These are phyloP conservation scores for Citeromyces nyonsensis DNA, from an alignment of 805 yeast genomes.

Conservation along the genomic window DNA sequence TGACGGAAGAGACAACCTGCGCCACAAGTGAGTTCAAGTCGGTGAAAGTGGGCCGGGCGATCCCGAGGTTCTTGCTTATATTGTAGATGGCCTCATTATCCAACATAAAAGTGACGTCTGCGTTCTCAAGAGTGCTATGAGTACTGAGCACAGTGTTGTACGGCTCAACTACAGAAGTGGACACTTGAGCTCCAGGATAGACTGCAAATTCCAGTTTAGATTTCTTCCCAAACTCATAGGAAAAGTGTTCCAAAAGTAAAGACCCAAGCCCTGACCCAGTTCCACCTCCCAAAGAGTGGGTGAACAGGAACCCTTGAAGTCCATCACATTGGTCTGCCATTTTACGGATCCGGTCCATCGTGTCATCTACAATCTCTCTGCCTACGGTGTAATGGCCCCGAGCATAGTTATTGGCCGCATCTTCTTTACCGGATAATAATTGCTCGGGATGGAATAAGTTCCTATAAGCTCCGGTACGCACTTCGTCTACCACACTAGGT, in stretches of 20 bases:
- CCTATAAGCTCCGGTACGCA: slow-evolving; percentile 71
- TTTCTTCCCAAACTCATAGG: slow-evolving; percentile 78
- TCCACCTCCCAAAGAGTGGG: slow-evolving; percentile 93
- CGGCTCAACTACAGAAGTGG: slow-evolving; percentile 89
- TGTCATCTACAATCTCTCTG: slow-evolving; percentile 75
- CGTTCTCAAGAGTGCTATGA: slow-evolving; percentile 84
- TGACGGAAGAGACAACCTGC: slow-evolving; percentile 85
- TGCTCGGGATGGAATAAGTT: slow-evolving; percentile 90
- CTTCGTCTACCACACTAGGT: slow-evolving; percentile 88
- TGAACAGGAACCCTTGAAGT: slow-evolving; percentile 81
- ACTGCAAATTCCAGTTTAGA: slow-evolving; percentile 89
- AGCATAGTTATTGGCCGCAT: slow-evolving; percentile 90
- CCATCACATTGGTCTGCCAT: slow-evolving; percentile 87
- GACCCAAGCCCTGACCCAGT: slow-evolving; percentile 93
- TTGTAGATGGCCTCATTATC: slow-evolving; percentile 93
- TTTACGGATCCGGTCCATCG: slow-evolving; percentile 78
- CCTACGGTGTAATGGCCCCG: slow-evolving; percentile 94
- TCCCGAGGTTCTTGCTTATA: slow-evolving; percentile 79
- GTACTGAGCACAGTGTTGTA: slow-evolving; percentile 87
- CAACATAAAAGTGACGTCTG: slow-evolving; percentile 93
- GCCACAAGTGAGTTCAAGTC: slow-evolving; percentile 78
- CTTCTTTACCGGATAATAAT: slow-evolving; percentile 84
- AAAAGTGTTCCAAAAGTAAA: slow-evolving; percentile 67
- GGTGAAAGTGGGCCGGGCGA: slow-evolving; percentile 67
- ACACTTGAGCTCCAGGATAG: slow-evolving; percentile 86